Conservation (phyloP, 768 basidiomycete genomes). For the Leccinellum albellum region DNA sequence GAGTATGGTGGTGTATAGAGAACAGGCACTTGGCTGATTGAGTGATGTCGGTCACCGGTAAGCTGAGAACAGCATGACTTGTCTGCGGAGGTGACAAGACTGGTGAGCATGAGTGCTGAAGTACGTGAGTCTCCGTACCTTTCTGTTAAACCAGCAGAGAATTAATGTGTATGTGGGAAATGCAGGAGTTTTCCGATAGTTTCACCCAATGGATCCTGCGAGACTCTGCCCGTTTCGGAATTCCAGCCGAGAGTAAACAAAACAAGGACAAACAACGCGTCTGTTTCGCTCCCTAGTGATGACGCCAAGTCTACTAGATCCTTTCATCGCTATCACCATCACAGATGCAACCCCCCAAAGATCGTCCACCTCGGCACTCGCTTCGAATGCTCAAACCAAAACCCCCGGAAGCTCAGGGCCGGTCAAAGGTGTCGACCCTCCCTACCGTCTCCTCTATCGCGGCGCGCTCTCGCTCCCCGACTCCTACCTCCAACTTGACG, state of each 20-base stretch:
- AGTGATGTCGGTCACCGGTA: too few relatives aligned
- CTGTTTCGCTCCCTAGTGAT: neutral
- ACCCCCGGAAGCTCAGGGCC: constrained; percentile 1
- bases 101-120: neutral
- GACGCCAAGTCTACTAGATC: neutral
- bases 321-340: constrained; percentile 12
- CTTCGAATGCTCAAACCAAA: neutral
- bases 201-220: too few relatives aligned
- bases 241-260: too few relatives aligned
- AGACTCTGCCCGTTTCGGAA: too few relatives aligned
- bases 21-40: too few relatives aligned
- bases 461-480: constrained; percentile 72
- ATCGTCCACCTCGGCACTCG: neutral
- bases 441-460: constrained; percentile 63
- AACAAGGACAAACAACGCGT: neutral
- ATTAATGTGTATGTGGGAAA: too few relatives aligned
- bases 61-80: neutral
- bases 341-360: constrained; percentile 23
- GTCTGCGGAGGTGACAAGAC: neutral
- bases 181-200: too few relatives aligned
- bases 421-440: constrained; percentile 2
- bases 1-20: too few relatives aligned
- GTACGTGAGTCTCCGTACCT: too few relatives aligned
- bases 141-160: too few relatives aligned
- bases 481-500: constrained; percentile 68